phyloP scores from a whole-genome alignment of 169 alveolate species.

The Besnoitia besnoiti region DNA sequence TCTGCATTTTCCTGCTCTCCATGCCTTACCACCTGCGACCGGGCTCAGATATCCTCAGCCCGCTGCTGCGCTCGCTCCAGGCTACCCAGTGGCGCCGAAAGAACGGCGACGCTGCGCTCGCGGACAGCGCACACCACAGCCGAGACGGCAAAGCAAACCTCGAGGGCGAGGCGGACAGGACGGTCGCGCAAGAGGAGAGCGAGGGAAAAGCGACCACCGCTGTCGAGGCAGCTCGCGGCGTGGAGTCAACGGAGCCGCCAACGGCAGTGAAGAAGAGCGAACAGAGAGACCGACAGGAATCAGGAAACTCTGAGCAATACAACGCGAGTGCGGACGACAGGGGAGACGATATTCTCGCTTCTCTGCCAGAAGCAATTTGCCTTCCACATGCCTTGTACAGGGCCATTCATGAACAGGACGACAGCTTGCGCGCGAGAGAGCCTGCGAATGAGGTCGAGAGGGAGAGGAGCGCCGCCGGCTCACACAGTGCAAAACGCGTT shows the following conservation, averaged over 20 bases:
- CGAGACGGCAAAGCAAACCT: neutral
- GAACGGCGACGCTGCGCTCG: too few species aligned
- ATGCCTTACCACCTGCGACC: constrained; percentile 36
- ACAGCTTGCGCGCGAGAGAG: neutral
- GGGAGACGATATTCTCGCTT: neutral
- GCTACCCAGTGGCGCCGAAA: neutral
- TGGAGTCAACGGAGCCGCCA: neutral
- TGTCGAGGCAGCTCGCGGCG: neutral
- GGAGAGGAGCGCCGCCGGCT: neutral
- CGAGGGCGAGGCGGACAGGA: neutral
- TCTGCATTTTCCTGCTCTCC: neutral
- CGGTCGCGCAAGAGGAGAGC: neutral
- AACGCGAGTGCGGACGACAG: neutral
- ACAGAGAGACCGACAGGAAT: neutral
- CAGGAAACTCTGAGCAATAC: neutral
- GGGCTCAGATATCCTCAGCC: constrained; percentile 1
- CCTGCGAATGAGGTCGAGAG: neutral
- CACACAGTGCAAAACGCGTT: neutral
- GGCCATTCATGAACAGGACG: neutral
- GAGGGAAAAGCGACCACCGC: neutral
- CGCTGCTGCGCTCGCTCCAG: constrained; percentile 9
- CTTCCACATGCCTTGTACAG: neutral
- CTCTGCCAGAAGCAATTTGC: neutral
- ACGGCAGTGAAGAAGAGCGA: neutral
- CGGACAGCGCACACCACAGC: neutral